phyloP scores from a whole-genome alignment of 192 early-diverging fungal genomes.

The Diversispora epigaea region DNA sequence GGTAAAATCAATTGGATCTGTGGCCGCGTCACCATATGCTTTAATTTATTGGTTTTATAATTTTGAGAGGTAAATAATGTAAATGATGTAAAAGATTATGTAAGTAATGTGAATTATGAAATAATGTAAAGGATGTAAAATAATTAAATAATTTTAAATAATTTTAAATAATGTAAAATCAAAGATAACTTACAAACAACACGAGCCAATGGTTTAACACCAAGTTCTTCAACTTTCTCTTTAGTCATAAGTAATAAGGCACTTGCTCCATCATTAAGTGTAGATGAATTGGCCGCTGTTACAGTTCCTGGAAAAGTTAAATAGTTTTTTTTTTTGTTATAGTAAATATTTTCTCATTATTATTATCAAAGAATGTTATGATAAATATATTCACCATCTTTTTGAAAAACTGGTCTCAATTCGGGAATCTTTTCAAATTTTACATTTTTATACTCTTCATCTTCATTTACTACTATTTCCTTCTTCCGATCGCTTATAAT shows the following conservation, averaged over 20 bases:
- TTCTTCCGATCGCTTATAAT: slow-evolving; percentile 82
- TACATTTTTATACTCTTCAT: slow-evolving; percentile 95
- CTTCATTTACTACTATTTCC: slow-evolving; percentile 70
- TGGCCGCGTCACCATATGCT: slow-evolving; percentile 87
- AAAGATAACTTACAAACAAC: slow-evolving; percentile 55
- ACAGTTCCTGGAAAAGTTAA: slow-evolving; percentile 61
- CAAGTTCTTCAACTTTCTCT: slow-evolving; percentile 68
- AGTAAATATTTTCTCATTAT: neutral
- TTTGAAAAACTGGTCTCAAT: slow-evolving; percentile 81
- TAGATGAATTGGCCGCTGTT: slow-evolving; percentile 94
- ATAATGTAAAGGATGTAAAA: too few species aligned
- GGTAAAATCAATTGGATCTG: slow-evolving; percentile 88
- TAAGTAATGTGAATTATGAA: too few species aligned
- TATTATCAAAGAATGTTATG: too few species aligned
- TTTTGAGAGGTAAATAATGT: neutral
- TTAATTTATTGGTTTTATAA: neutral
- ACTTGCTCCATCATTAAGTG: slow-evolving; percentile 94
- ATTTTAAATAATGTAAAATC: neutral
- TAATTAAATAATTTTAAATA: too few species aligned
- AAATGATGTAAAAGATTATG: neutral
- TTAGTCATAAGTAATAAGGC: slow-evolving; percentile 84
- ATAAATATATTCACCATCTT: slow-evolving; percentile 43
- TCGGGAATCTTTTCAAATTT: slow-evolving; percentile 85
- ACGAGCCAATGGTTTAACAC: slow-evolving; percentile 83
- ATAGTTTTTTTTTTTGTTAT: neutral